Percentiles rank a stretch among this genome's conserved stretches.
Evolutionary conservation across 2,329 filamentous ascomycete genomes (phyloP).

Genomic region (Chaetomium olivaceum): DNA sequence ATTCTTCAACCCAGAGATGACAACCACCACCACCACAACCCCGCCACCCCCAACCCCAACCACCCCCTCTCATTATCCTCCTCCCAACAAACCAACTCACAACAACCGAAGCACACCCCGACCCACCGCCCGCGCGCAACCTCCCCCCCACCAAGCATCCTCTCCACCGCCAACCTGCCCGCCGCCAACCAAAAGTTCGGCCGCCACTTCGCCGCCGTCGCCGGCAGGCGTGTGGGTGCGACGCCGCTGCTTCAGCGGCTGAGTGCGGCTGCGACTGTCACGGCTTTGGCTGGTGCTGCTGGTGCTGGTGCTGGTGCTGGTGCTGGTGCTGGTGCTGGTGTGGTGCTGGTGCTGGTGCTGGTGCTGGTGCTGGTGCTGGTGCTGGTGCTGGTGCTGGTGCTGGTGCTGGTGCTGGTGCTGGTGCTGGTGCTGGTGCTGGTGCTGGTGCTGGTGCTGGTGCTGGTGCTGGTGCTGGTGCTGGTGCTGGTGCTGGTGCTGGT

Average conservation of each 20-base stretch:
- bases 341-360: no score
- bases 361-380: no score
- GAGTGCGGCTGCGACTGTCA: not conserved
- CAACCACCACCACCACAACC: not conserved
- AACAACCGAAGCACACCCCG: not conserved
- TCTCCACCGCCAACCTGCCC: slow-evolving; percentile 36
- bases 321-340: not conserved
- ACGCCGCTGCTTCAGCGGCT: not conserved
- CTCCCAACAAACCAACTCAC: slow-evolving; percentile 35
- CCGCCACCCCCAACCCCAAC: not conserved
- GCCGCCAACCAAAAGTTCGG: slow-evolving; percentile 44
- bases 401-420: no score
- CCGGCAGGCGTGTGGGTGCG: not conserved
- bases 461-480: no score
- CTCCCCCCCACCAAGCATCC: slow-evolving; percentile 46
- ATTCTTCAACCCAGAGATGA: not conserved
- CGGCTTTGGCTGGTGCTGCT: not conserved
- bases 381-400: no score
- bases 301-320: not conserved
- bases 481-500: no score
- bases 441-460: no score
- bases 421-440: no score
- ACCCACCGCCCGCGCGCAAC: slow-evolving; percentile 30
- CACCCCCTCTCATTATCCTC: slow-evolving; percentile 26
- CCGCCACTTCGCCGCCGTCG: slow-evolving; percentile 50